phyloP scores from a whole-genome alignment of 495 filamentous ascomycete species.

The Ramalina intermedia region DNA sequence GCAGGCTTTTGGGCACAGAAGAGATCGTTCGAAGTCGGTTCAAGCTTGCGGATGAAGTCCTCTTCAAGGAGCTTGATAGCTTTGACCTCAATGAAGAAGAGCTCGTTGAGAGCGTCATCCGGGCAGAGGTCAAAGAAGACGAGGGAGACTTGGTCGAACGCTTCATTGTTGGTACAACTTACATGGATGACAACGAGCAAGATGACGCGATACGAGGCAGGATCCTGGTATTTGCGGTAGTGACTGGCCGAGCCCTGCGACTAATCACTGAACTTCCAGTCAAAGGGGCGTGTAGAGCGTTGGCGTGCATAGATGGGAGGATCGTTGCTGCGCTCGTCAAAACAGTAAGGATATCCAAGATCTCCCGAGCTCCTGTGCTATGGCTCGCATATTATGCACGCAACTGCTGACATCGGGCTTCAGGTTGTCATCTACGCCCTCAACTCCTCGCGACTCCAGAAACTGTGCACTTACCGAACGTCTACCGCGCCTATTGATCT shows the following conservation, averaged over 20 bases:
- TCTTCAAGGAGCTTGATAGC: constrained; percentile 39
- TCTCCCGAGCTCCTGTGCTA: neutral
- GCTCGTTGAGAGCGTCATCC: constrained; percentile 70
- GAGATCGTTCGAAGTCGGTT: constrained; percentile 47
- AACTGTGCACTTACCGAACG: constrained; percentile 59
- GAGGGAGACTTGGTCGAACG: constrained; percentile 48
- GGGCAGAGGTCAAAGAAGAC: constrained; percentile 57
- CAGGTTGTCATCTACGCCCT: constrained; percentile 48
- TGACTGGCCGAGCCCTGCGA: constrained; percentile 54
- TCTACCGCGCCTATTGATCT: constrained; percentile 78
- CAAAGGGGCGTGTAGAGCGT: constrained; percentile 61
- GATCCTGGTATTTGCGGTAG: constrained; percentile 73
- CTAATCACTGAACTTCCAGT: constrained; percentile 46
- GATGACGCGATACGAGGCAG: constrained; percentile 48
- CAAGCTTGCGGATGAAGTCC: constrained; percentile 44
- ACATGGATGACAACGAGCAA: constrained; percentile 41
- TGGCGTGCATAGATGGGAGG: constrained; percentile 59
- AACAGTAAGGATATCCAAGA: constrained; percentile 39
- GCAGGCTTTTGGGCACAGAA: constrained; percentile 38
- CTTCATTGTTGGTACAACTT: constrained; percentile 81
- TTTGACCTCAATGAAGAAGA: constrained; percentile 47
- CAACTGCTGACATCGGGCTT: constrained; percentile 19
- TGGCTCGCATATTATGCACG: neutral
- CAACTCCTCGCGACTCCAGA: constrained; percentile 38
- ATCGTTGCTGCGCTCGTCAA: constrained; percentile 79